Evolutionary conservation across 2,329 filamentous ascomycete species (phyloP).

Genomic region (Acrodontium crateriforme): DNA sequence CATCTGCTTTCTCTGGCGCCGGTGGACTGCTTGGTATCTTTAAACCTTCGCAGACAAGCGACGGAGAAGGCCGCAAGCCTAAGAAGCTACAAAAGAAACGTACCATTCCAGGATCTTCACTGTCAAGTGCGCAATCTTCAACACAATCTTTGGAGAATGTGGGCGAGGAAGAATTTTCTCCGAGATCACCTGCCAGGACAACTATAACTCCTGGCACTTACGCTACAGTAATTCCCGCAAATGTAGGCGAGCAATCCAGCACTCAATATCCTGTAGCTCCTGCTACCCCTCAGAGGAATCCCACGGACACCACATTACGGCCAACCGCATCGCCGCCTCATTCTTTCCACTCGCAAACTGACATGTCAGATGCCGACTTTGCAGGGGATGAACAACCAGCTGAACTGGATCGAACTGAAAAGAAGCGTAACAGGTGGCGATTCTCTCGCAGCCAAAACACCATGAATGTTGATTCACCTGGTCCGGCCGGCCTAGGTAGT

Average conservation of each 20-base stretch:
- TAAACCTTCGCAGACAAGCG: slow-evolving; percentile 49
- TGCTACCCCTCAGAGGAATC: slow-evolving; percentile 69
- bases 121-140: slow-evolving; percentile 83
- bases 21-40: slow-evolving; percentile 50
- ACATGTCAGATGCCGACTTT: slow-evolving; percentile 68
- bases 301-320: slow-evolving; percentile 40
- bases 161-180: slow-evolving; percentile 11
- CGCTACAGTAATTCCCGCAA: slow-evolving; percentile 12
- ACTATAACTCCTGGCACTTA: slow-evolving; percentile 12
- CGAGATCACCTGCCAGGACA: slow-evolving; percentile 18
- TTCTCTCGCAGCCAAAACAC: slow-evolving; percentile 38
- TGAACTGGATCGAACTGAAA: slow-evolving; percentile 41
- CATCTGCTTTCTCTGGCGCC: slow-evolving; percentile 13
- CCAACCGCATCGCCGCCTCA: slow-evolving; percentile 60
- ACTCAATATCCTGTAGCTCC: slow-evolving; percentile 41
- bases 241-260: slow-evolving; percentile 5
- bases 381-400: slow-evolving; percentile 42
- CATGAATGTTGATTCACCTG: slow-evolving; percentile 14
- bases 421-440: slow-evolving; percentile 61
- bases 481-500: slow-evolving; percentile 11
- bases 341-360: slow-evolving; percentile 66
- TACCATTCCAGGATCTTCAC: slow-evolving; percentile 60
- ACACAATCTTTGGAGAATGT: slow-evolving; percentile 46
- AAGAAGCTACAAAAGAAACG: slow-evolving; percentile 89
- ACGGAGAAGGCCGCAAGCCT: slow-evolving; percentile 47